These are phyloP conservation scores for Coniochaeta ligniaria DNA, from an alignment of 2,329 filamentous ascomycete genomes.

Conservation along the genomic window DNA sequence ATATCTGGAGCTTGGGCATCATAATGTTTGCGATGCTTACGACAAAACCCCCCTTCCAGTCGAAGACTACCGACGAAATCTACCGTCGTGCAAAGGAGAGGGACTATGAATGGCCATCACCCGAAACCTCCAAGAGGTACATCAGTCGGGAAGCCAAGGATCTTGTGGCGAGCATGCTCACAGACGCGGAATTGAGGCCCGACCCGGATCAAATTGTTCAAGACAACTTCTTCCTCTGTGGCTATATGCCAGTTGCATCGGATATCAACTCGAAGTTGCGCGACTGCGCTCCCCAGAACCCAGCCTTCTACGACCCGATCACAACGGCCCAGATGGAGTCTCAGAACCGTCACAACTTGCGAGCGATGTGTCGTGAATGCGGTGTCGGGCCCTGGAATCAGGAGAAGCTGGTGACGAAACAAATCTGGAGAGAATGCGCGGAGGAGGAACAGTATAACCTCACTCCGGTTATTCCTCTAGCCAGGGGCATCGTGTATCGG, in stretches of 20 bases:
- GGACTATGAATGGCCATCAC: constrained; percentile 73
- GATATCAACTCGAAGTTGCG: constrained; percentile 54
- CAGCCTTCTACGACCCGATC: constrained; percentile 49
- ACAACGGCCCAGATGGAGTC: constrained; percentile 36
- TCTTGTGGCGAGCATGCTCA: constrained; percentile 67
- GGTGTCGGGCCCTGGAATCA: constrained; percentile 49
- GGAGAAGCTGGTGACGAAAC: constrained; percentile 40
- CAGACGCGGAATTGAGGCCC: constrained; percentile 67
- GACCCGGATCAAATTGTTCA: constrained; percentile 72
- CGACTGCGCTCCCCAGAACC: constrained; percentile 47
- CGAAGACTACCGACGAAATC: constrained; percentile 79
- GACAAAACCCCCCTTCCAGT: constrained; percentile 94
- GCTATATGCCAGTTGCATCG: constrained; percentile 58
- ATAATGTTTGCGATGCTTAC: constrained; percentile 98
- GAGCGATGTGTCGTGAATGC: constrained; percentile 50
- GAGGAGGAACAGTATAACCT: constrained; percentile 61
- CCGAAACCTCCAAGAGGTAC: constrained; percentile 57
- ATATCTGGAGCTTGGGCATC: constrained; percentile 96
- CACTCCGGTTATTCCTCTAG: constrained; percentile 55
- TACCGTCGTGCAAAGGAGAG: constrained; percentile 64
- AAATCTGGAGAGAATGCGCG: constrained; percentile 59
- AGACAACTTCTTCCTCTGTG: constrained; percentile 71
- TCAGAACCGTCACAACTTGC: constrained; percentile 43
- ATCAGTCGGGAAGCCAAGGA: constrained; percentile 73
- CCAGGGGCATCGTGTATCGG: constrained; percentile 55